Base-by-base conservation (phyloP, 441 rosid species). In the Gossypium schwendimanii region DNA sequence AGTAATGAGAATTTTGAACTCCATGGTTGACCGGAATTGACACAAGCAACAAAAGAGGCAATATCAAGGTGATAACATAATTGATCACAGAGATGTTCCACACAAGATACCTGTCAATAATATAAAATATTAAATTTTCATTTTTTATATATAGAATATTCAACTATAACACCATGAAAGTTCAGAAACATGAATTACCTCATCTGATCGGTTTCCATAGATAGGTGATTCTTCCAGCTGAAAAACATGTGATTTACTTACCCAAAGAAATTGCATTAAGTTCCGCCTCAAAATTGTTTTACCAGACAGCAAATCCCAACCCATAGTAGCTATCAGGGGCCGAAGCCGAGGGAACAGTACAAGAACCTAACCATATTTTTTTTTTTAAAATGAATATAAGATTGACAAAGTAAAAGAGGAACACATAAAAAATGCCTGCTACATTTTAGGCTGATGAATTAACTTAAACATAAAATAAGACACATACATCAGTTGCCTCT, bases 301-400 rank as follows among this genome's bases (percentile, higher is more conserved):
- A 59, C 94, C 92, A 73, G 86, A 78, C 81, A 94, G 80, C 53
- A 94, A 81, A 84, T 94, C 99, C 99, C 99, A 94, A 47, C 98
- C 98, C 97, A 94, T 91, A 63, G 89, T 88, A 76, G 98, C 99
- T 74, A 92, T 87, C 54, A 94, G 65, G 24, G 99, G 93, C 78
- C 87, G 88, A 76, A 94, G 90, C 76, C 86, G 88, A 7, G 97
- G 99, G 82, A 86, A 89, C 74, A 91, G 80, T 69, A 71, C 63
- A 77, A 94, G 94, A 75, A 94, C 77, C 99, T 94, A 82, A 66
- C 71, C 73, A 83, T 74, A 39, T 20, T 15, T 61, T 53, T 57
- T 57, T 9, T 4, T 4, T 1, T 73, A 50, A 71, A 61, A 73
- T 41, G 20, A 50, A 28, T 45, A 50, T 65, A 63, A 72, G 41